Percentiles rank a stretch among this genome's conserved stretches.
Conservation (phyloP, 176 grass and related monocot species). For the Chrysopogon serrulatus region DNA sequence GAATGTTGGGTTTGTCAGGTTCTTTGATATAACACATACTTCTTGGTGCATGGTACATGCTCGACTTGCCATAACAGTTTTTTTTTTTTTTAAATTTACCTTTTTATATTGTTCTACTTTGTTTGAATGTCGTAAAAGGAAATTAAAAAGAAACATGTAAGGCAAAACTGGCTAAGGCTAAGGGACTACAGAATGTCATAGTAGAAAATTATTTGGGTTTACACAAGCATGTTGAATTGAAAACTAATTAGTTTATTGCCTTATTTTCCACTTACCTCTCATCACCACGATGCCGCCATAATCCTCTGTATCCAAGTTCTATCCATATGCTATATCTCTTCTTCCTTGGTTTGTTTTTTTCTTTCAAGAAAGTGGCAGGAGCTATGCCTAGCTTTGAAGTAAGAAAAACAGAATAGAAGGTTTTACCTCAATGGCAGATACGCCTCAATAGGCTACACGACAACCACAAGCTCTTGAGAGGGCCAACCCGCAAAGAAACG, state of each 20-base stretch:
- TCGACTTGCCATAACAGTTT: background rate
- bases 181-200: no score
- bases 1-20: background rate
- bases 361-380: no score
- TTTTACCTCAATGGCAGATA: no score
- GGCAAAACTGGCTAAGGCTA: no score
- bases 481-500: no score
- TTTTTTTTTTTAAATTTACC: background rate
- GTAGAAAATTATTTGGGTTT: background rate
- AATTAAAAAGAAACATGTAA: no score
- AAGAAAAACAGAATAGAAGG: no score
- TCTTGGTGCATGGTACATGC: background rate
- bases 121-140: no score
- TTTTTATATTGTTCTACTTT: background rate
- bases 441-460: no score
- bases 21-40: background rate
- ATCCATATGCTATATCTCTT: background rate
- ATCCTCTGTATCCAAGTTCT: background rate
- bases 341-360: background rate
- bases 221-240: background rate
- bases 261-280: background rate
- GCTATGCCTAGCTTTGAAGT: no score
- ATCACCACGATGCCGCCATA: background rate
- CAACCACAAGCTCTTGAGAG: no score
- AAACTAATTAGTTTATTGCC: background rate